Percentiles rank a stretch among this genome's conserved stretches.
Conservation (phyloP, 2,329 filamentous ascomycete genomes). For the Pseudogymnoascus sp. region DNA sequence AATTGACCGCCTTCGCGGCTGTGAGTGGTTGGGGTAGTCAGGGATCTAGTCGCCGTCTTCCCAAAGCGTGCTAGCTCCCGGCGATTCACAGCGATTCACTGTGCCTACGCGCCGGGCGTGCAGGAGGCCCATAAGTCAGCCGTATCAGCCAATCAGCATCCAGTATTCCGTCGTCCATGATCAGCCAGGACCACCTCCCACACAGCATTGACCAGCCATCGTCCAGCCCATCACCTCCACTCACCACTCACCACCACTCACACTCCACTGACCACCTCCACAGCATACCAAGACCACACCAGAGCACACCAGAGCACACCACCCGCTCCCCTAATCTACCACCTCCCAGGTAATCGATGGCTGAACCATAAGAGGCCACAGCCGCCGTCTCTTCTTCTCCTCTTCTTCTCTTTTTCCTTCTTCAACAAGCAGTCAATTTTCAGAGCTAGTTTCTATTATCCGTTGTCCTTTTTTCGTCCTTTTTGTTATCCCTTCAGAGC, state of each 20-base stretch:
- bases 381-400: constrained; percentile 20
- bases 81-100: constrained; percentile 10
- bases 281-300: neutral
- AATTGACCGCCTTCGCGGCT: neutral
- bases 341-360: constrained; percentile 11
- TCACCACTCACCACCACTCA: neutral
- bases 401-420: constrained; percentile 32
- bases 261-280: neutral
- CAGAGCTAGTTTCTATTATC: constrained; percentile 40
- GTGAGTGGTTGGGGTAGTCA: neutral
- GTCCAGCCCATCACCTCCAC: constrained; percentile 12
- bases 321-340: neutral
- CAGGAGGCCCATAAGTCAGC: constrained; percentile 13
- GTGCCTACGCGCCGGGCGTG: constrained; percentile 19
- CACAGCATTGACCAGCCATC: neutral
- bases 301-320: no score
- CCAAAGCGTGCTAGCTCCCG: constrained; percentile 15
- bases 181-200: neutral
- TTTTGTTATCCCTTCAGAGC: constrained; percentile 41
- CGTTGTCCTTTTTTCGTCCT: constrained; percentile 42
- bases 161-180: neutral
- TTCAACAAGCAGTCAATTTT: constrained; percentile 58
- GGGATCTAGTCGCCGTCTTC: constrained; percentile 18
- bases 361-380: constrained; percentile 25
- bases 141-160: constrained; percentile 5